These are phyloP conservation scores for Aspergillus sp. DNA, from an alignment of 2,329 filamentous ascomycete species.

Conservation along the genomic window DNA sequence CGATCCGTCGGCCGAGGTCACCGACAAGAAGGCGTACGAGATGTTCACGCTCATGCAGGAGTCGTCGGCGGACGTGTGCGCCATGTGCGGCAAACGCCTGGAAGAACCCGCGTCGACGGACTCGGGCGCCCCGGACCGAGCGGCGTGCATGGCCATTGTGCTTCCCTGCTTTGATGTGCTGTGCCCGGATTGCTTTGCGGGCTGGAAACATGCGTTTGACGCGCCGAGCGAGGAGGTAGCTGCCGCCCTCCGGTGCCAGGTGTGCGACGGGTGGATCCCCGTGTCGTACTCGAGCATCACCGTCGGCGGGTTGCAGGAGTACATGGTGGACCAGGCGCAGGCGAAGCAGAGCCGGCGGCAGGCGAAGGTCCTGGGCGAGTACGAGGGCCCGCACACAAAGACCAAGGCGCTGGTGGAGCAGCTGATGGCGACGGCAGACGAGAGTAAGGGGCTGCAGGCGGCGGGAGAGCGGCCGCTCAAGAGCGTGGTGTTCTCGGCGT, in stretches of 20 bases:
- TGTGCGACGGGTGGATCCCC: slow-evolving; percentile 64
- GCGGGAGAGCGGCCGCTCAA: slow-evolving; percentile 71
- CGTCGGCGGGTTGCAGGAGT: slow-evolving; percentile 51
- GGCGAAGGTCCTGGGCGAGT: slow-evolving; percentile 63
- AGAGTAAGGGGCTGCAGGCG: slow-evolving; percentile 47
- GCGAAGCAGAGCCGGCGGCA: slow-evolving; percentile 52
- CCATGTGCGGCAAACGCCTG: slow-evolving; percentile 65
- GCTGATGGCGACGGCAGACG: slow-evolving; percentile 62
- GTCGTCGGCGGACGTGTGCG: slow-evolving; percentile 72
- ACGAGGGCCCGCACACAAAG: slow-evolving; percentile 87
- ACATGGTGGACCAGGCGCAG: slow-evolving; percentile 56
- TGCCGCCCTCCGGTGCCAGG: slow-evolving; percentile 58
- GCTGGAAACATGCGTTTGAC: slow-evolving; percentile 55
- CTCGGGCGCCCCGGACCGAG: slow-evolving; percentile 46
- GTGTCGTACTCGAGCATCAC: slow-evolving; percentile 67
- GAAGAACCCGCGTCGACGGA: slow-evolving; percentile 49
- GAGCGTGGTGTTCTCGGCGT: slow-evolving; percentile 92
- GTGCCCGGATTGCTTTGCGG: slow-evolving; percentile 69
- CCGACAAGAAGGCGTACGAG: slow-evolving; percentile 74
- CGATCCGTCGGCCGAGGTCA: slow-evolving; percentile 53
- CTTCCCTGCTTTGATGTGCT: slow-evolving; percentile 84
- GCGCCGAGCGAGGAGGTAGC: slow-evolving; percentile 42
- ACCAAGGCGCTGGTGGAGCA: slow-evolving; percentile 77
- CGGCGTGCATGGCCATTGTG: slow-evolving; percentile 64
- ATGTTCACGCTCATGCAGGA: slow-evolving; percentile 82